Evolutionary conservation across 164 flowering plant species (phyloP), one percentile per base, ranked within the genome.

Genomic region (Magnolia changhungtana): DNA sequence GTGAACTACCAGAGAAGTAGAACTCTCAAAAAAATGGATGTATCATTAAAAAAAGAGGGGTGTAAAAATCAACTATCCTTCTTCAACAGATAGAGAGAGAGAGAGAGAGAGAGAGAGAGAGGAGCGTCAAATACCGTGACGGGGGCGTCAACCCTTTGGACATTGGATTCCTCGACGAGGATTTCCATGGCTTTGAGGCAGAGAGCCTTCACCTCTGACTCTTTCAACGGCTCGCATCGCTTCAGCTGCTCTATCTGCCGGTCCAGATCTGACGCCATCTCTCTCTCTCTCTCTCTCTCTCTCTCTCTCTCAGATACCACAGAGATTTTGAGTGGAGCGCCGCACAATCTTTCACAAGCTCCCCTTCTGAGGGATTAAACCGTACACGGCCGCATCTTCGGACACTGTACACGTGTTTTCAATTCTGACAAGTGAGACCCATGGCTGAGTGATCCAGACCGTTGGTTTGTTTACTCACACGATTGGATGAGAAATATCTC

Each of bases 161-260:
- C 98, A 76, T 96, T 96, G 83, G 98, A 90, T 82, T 96, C 98
- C 78, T 96, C 99, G 45, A 96, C 99, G 55, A 96, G 90, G 84
- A 96, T 96, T 81, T 96, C 99, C 90, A 96, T 96, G 71, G 99
- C 99, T 84, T 94, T 96, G 69, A 94, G 92, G 79, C 99, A 96
- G 2, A 96, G 95, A 52, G 95, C 90, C 71, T 96, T 96, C 71
- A 96, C 98, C 79, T 96, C 97, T 2, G 97, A 94, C 74, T 96
- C 99, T 78, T 89, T 92, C 76, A 96, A 82, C 2, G 99, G 96
- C 82, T 96, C 99, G 87, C 99, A 96, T 76, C 84, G 87, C 85
- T 92, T 94, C 76, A 96, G 88, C 84, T 94, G 96, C 88, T 94
- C 99, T 74, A 96, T 96, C 81, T 96, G 99, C 84, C 93, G 83